Base-by-base conservation (phyloP, 2,329 filamentous ascomycete genomes). In the Nemania sp. region DNA sequence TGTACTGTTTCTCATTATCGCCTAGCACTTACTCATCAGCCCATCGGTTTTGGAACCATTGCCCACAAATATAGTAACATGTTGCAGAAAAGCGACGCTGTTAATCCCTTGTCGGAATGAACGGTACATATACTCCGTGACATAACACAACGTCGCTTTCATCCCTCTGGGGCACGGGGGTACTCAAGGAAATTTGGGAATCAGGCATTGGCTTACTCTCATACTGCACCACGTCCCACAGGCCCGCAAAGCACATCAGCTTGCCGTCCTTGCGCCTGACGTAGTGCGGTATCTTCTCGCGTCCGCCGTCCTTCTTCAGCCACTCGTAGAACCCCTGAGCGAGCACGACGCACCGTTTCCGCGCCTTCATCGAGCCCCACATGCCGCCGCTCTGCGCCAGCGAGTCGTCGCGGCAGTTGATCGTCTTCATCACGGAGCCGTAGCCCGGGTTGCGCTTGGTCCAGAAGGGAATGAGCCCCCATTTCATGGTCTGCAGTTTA, bases 291-390 rank as follows among this genome's bases (percentile, higher is more conserved):
- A 94, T 78, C 76, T 91, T 96, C 55, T 95, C 89, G 67, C 90
- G 93, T 6, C 70, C 81, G 55, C 69, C 85, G 20, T 70, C 88
- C 69, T 88, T 91, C 75, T 94, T 94, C 61, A 96, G 79, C 95
- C 95, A 98, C 76, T 99, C 95, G 71, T 92, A 99, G 76, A 98
- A 99, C 1, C 95, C 95, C 75, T 97, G 90, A 10, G 91, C 92
- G 5, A 97, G 73, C 10, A 98, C 87, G 20, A 98, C 81, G 73
- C 95, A 98, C 32, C 95, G 83, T 77, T 97, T 97, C 67, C 84
- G 86, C 63, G 88, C 87, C 78, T 97, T 97, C 90, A 98, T 96
- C 1, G 85, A 87, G 43, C 85, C 89, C 95, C 95, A 98, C 87
- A 98, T 90, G 11, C 93, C 92, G 5, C 87, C 85, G 9, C 89